A percentile compares a stretch with the other conserved stretches of the same genome.
Conservation (phyloP, 2,329 filamentous ascomycete species). For the Tolypocladium paradoxum region DNA sequence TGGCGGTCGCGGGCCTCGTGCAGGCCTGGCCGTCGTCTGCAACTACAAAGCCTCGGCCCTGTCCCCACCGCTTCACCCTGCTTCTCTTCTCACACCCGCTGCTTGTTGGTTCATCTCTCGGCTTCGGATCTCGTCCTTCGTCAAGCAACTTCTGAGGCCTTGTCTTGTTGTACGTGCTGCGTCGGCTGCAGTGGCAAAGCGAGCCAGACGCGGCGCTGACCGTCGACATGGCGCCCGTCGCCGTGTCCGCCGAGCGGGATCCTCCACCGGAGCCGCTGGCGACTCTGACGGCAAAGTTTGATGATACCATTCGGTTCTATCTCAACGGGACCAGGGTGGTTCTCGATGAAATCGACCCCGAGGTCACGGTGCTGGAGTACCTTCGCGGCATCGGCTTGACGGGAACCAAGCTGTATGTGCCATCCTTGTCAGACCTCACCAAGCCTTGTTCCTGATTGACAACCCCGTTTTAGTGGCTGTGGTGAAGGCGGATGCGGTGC, state of each 20-base stretch:
- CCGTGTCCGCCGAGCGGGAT: slow-evolving; percentile 38
- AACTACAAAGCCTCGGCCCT: slow-evolving; percentile 1
- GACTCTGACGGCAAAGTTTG: slow-evolving; percentile 60
- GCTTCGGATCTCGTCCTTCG: background rate
- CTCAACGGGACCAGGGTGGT: slow-evolving; percentile 87
- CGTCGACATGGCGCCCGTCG: slow-evolving; percentile 42
- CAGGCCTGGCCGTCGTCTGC: background rate
- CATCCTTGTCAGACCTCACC: background rate
- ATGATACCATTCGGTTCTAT: slow-evolving; percentile 85
- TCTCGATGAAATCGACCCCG: slow-evolving; percentile 79
- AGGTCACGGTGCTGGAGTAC: slow-evolving; percentile 87
- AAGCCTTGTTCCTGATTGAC: background rate
- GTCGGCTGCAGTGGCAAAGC: background rate
- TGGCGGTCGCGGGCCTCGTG: background rate
- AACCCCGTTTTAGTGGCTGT: slow-evolving; percentile 51
- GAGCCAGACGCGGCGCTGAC: background rate
- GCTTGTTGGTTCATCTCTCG: background rate
- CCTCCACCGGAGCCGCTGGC: slow-evolving; percentile 21
- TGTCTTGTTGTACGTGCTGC: background rate
- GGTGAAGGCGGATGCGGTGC: slow-evolving; percentile 94
- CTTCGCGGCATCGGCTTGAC: slow-evolving; percentile 86
- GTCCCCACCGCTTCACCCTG: background rate
- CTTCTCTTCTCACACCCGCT: background rate
- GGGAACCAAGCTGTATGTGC: slow-evolving; percentile 70
- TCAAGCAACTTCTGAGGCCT: background rate